phyloP scores from a whole-genome alignment of 1,284 basidiomycete genomes.

The Ustilago vetiveriae region DNA sequence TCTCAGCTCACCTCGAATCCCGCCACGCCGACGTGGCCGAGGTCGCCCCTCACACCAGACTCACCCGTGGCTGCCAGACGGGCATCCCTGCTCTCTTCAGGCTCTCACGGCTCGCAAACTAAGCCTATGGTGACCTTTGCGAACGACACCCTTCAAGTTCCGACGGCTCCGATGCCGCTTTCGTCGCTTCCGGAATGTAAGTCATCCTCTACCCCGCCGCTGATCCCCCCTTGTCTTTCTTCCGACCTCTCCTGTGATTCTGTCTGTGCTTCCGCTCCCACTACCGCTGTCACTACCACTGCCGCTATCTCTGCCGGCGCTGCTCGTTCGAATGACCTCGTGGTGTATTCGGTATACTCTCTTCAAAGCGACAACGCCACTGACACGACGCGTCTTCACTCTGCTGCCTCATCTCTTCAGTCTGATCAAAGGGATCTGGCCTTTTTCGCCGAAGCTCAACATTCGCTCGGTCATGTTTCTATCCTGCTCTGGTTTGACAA shows the following conservation, averaged over 20 bases:
- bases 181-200: too few species aligned
- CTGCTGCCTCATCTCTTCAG: slow-evolving; percentile 9
- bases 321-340: slow-evolving; percentile 1
- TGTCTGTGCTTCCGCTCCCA: slow-evolving; percentile 7
- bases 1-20: slow-evolving; percentile 28
- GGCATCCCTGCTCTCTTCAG: background rate
- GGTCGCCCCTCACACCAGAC: slow-evolving; percentile 29
- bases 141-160: too few species aligned
- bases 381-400: slow-evolving; percentile 9
- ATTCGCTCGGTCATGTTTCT: slow-evolving; percentile 27
- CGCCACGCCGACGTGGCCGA: slow-evolving; percentile 36
- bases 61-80: slow-evolving; percentile 14
- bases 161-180: too few species aligned
- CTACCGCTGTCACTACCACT: slow-evolving; percentile 6
- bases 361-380: slow-evolving; percentile 14
- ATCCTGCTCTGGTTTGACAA: slow-evolving; percentile 25
- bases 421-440: slow-evolving; percentile 27
- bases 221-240: slow-evolving; percentile 8
- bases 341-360: slow-evolving; percentile 6
- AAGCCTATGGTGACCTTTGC: too few species aligned
- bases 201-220: background rate
- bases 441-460: slow-evolving; percentile 46
- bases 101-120: background rate
- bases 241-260: background rate
- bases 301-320: slow-evolving; percentile 5